phyloP scores from a whole-genome alignment of 2,329 filamentous ascomycete genomes.

The Hawksworthiomyces lignivorus region DNA sequence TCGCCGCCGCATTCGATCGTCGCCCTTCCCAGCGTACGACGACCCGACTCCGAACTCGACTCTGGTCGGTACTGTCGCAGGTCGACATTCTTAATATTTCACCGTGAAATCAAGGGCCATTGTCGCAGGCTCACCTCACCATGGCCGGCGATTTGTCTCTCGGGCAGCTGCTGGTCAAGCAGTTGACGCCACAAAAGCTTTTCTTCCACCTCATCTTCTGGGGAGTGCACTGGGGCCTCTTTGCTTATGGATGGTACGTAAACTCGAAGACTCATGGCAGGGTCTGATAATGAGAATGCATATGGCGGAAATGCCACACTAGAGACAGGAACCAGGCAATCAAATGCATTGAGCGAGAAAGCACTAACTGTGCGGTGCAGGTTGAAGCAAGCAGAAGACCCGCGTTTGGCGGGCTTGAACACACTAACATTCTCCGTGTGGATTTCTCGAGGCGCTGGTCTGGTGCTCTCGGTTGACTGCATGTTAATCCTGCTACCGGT shows the following conservation, averaged over 20 bases:
- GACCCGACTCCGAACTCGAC: slow-evolving; percentile 1
- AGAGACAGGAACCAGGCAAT: background rate
- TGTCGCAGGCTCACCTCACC: background rate
- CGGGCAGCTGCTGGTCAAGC: slow-evolving; percentile 44
- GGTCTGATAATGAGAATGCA: too few relatives aligned
- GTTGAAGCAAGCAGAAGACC: slow-evolving; percentile 67
- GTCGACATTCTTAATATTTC: slow-evolving; percentile 42
- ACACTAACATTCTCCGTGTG: slow-evolving; percentile 81
- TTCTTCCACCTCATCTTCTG: slow-evolving; percentile 78
- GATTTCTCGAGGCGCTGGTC: slow-evolving; percentile 87
- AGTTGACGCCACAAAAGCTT: slow-evolving; percentile 64
- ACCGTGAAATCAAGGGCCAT: background rate
- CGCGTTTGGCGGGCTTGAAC: slow-evolving; percentile 69
- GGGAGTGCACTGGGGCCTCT: slow-evolving; percentile 69
- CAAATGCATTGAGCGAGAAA: too few relatives aligned
- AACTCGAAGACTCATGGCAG: too few relatives aligned
- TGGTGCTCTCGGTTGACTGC: slow-evolving; percentile 76
- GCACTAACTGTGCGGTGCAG: slow-evolving; percentile 37
- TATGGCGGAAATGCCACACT: background rate
- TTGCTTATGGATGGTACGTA: slow-evolving; percentile 75
- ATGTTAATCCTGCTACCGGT: slow-evolving; percentile 89
- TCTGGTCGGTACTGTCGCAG: slow-evolving; percentile 36
- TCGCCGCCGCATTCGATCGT: too few relatives aligned
- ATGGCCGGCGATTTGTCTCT: slow-evolving; percentile 33
- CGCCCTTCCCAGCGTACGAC: too few relatives aligned